A percentile compares a stretch with the other conserved stretches of the same genome.
phyloP scores from a whole-genome alignment of 2,329 filamentous ascomycete genomes.

The Aaosphaeria pasadenensis region DNA sequence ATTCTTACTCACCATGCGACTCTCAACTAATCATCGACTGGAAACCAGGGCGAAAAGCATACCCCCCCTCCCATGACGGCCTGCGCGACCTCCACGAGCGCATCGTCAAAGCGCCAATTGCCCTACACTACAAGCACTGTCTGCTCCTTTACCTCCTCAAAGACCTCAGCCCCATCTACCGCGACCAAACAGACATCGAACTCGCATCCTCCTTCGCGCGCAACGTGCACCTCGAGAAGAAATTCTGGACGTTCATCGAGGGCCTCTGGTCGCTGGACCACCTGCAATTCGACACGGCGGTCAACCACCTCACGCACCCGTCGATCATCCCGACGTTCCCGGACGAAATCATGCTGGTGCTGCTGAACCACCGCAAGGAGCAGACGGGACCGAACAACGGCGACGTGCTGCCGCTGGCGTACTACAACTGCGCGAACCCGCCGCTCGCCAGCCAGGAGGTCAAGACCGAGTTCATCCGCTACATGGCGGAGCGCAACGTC shows the following conservation, averaged over 20 bases:
- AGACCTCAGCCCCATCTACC: conserved; percentile 58
- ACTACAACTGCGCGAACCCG: conserved; percentile 74
- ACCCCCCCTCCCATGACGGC: conserved; percentile 69
- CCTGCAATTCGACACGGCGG: conserved; percentile 61
- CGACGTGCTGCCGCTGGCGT: conserved; percentile 63
- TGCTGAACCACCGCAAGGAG: conserved; percentile 57
- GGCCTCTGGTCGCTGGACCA: conserved; percentile 80
- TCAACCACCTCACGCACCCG: conserved; percentile 76
- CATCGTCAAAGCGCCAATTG: conserved; percentile 63
- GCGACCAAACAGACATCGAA: conserved; percentile 43
- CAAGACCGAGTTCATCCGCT: conserved; percentile 65
- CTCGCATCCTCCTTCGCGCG: conserved; percentile 59
- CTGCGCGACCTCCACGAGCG: conserved; percentile 68
- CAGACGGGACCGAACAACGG: conserved; percentile 45
- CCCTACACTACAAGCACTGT: conserved; percentile 75
- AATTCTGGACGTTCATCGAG: conserved; percentile 77
- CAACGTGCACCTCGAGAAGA: conserved; percentile 65
- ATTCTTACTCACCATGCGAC: background rate
- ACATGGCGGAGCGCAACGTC: conserved; percentile 64
- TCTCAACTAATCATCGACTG: conserved; percentile 1
- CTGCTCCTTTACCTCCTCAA: conserved; percentile 81
- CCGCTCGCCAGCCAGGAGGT: conserved; percentile 63
- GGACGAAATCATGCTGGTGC: conserved; percentile 72
- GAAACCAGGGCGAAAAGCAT: conserved; percentile 57
- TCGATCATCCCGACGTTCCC: conserved; percentile 77